Evolutionary conservation across 345 rosid species (phyloP).

Genomic region (Atalantia buxifolia): DNA sequence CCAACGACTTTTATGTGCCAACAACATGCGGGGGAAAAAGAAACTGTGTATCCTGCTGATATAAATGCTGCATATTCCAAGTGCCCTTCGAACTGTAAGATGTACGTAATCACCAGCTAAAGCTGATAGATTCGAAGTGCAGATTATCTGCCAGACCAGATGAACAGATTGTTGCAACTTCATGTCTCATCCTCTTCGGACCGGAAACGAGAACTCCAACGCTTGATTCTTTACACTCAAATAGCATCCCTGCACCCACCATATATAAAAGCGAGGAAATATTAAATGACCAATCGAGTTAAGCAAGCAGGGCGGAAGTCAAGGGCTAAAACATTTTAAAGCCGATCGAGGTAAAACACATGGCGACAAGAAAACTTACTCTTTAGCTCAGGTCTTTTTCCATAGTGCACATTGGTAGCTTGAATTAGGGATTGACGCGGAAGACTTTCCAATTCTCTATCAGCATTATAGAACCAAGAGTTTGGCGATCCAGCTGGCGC

Average conservation of each 20-base stretch:
- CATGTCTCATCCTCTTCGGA: constrained; percentile 66
- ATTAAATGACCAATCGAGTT: neutral
- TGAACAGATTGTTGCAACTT: constrained; percentile 60
- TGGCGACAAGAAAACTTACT: constrained; percentile 40
- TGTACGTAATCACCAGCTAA: constrained; percentile 53
- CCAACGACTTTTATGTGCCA: neutral
- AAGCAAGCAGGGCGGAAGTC: neutral
- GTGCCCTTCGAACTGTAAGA: neutral
- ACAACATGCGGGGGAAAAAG: too few species aligned
- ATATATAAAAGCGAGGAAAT: neutral
- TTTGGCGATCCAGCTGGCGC: constrained; percentile 18
- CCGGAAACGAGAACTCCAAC: constrained; percentile 79
- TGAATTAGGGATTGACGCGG: constrained; percentile 46
- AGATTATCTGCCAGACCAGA: constrained; percentile 47
- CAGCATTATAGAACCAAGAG: constrained; percentile 15
- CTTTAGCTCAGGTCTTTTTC: constrained; percentile 62
- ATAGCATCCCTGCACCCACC: constrained; percentile 41
- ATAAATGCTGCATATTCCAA: neutral
- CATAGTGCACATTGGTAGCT: constrained; percentile 48
- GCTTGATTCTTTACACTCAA: constrained; percentile 42
- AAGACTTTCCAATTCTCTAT: constrained; percentile 56
- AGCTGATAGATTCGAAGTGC: constrained; percentile 74
- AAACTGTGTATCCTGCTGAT: neutral
- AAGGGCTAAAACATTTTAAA: neutral
- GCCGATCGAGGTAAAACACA: too few species aligned